Evolutionary conservation across 2,329 filamentous ascomycete genomes (phyloP).

Genomic region (Penicillium sclerotiorum): DNA sequence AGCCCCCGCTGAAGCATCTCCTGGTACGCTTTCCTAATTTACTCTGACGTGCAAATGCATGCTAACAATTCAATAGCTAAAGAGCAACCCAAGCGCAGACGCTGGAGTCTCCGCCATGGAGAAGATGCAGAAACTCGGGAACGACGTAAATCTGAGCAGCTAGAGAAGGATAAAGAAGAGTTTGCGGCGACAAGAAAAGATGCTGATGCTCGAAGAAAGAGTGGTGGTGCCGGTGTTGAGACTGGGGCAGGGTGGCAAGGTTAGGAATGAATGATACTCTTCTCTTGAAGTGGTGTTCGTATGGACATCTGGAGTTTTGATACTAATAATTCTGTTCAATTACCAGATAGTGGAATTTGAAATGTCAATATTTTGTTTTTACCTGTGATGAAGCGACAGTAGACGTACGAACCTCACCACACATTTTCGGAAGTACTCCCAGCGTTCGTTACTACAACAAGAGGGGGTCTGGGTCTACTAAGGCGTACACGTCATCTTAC

Average conservation of each 20-base stretch:
- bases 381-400: too few species aligned
- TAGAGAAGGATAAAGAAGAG: constrained; percentile 4
- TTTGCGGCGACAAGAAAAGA: constrained; percentile 11
- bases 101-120: constrained; percentile 6
- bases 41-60: not conserved
- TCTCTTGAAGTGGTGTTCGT: too few species aligned
- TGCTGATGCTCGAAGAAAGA: not conserved
- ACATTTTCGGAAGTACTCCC: not conserved
- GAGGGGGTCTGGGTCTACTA: too few species aligned
- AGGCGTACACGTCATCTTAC: not conserved
- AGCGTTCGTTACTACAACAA: not conserved
- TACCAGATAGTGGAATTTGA: too few species aligned
- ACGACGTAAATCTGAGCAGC: constrained; percentile 2
- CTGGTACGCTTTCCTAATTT: not conserved
- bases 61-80: not conserved
- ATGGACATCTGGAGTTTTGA: too few species aligned
- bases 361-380: not conserved
- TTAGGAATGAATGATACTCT: not conserved
- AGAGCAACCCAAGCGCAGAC: not conserved
- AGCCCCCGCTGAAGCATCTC: not conserved
- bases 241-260: constrained; percentile 9
- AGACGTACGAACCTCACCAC: too few species aligned
- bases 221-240: constrained; percentile 6
- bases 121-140: constrained; percentile 1
- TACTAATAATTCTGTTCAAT: too few species aligned